Percentiles rank a stretch among this genome's conserved stretches.
Evolutionary conservation across 73 alveolate genomes (phyloP).

Genomic region (Durusdinium trenchii): DNA sequence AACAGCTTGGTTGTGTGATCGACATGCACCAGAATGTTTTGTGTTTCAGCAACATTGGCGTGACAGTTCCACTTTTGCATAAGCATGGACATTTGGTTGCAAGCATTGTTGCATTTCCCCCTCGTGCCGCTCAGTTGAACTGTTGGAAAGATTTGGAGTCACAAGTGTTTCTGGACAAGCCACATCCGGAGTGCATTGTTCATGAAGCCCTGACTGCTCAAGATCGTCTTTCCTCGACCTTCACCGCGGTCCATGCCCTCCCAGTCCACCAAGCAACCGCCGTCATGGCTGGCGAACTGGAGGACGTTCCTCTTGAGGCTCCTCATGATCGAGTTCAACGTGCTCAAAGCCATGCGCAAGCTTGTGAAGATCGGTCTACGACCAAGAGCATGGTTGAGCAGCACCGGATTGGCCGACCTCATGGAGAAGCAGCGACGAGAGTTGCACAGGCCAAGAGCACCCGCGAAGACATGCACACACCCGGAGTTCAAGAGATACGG

Average conservation of each 20-base stretch:
- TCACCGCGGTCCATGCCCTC: not conserved
- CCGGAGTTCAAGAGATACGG: constrained; percentile 20
- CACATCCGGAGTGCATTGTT: not conserved
- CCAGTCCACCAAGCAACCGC: not conserved
- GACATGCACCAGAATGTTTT: not conserved
- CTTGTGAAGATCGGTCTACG: not conserved
- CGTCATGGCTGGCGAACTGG: not conserved
- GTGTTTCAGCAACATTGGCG: not conserved
- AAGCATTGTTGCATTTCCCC: not conserved
- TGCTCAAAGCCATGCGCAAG: not conserved
- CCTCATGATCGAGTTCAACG: not conserved
- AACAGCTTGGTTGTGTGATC: constrained; percentile 2
- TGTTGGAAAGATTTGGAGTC: not conserved
- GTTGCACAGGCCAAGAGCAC: not conserved
- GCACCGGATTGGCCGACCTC: not conserved
- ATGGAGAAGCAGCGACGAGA: not conserved
- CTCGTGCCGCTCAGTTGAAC: no score
- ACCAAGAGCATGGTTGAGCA: not conserved
- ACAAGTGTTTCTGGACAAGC: not conserved
- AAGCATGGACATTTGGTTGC: constrained; percentile 4
- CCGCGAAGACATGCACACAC: not conserved
- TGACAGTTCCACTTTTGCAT: not conserved
- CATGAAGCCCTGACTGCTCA: not conserved
- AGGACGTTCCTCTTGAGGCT: not conserved
- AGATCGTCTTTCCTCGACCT: not conserved